Evolutionary conservation across 2,329 filamentous ascomycete genomes (phyloP).

Genomic region (Nothophoma quercina): DNA sequence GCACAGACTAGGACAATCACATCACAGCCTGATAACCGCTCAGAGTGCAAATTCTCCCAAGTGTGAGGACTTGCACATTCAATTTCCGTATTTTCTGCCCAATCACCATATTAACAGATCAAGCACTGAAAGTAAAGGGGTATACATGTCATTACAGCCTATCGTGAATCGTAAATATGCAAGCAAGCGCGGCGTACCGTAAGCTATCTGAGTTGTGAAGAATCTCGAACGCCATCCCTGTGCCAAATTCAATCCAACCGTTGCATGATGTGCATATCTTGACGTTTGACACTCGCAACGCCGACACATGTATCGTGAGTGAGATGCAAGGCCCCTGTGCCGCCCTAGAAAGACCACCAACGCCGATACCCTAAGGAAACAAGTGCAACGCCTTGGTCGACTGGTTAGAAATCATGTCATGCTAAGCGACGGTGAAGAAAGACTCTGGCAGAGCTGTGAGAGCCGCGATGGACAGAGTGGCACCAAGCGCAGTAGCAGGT

Average conservation of each 20-base stretch:
- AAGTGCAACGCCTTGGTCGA: background rate
- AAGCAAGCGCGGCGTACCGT: constrained; percentile 10
- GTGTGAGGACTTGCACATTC: too few relatives aligned
- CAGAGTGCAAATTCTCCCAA: too few relatives aligned
- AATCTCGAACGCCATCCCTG: constrained; percentile 2
- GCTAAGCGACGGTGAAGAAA: constrained; percentile 26
- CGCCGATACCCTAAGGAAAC: background rate
- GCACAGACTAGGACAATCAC: too few relatives aligned
- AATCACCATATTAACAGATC: too few relatives aligned
- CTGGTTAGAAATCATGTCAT: background rate
- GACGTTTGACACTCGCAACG: background rate
- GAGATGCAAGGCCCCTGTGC: background rate
- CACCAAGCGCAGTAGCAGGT: constrained; percentile 22
- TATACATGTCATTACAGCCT: constrained; percentile 11
- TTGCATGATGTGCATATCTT: background rate
- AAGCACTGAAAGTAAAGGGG: background rate
- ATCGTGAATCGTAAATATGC: constrained; percentile 16
- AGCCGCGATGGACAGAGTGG: constrained; percentile 27
- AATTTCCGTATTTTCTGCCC: too few relatives aligned
- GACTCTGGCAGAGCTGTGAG: constrained; percentile 33
- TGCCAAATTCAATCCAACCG: background rate
- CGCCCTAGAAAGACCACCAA: background rate
- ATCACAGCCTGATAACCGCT: too few relatives aligned
- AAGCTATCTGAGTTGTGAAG: background rate
- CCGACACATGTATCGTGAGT: background rate